Evolutionary conservation across 2,329 filamentous ascomycete species (phyloP).

Genomic region (Aspergillus spinulosporus): DNA sequence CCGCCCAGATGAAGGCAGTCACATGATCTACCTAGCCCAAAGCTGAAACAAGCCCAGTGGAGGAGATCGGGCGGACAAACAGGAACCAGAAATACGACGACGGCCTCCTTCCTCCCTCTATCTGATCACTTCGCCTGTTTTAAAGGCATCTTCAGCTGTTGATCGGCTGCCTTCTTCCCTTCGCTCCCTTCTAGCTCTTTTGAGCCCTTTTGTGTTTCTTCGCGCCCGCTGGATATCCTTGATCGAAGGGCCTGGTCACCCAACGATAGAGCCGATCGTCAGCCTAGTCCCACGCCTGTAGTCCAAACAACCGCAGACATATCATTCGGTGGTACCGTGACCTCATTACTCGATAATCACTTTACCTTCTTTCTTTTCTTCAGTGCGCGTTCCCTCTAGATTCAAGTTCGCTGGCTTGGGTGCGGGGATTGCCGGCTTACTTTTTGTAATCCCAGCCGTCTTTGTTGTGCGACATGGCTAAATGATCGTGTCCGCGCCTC

Average conservation of each 20-base stretch:
- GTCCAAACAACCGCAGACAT: slow-evolving; percentile 3
- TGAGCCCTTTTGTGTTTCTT: slow-evolving; percentile 4
- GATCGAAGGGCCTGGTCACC: slow-evolving; percentile 2
- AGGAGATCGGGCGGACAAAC: slow-evolving; percentile 1
- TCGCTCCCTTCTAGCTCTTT: slow-evolving; percentile 1
- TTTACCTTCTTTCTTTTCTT: background rate
- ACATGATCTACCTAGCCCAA: slow-evolving; percentile 2
- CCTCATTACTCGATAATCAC: background rate
- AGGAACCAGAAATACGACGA: slow-evolving; percentile 3
- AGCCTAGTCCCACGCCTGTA: slow-evolving; percentile 15
- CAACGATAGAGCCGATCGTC: slow-evolving; percentile 14
- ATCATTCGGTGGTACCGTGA: background rate
- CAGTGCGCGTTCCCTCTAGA: background rate
- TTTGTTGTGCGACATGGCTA: slow-evolving; percentile 7
- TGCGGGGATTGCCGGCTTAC: slow-evolving; percentile 1
- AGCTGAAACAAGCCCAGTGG: slow-evolving; percentile 11
- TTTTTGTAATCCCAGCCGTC: background rate
- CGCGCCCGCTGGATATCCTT: background rate
- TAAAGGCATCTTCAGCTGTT: slow-evolving; percentile 4
- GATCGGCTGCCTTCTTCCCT: slow-evolving; percentile 9
- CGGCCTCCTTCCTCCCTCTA: slow-evolving; percentile 2
- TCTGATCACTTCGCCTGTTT: background rate
- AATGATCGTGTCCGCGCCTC: background rate
- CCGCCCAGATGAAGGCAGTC: background rate
- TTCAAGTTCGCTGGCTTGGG: background rate